Evolutionary conservation across 108 stramenopile genomes (phyloP).

Genomic region (Cylindrotheca closterium): DNA sequence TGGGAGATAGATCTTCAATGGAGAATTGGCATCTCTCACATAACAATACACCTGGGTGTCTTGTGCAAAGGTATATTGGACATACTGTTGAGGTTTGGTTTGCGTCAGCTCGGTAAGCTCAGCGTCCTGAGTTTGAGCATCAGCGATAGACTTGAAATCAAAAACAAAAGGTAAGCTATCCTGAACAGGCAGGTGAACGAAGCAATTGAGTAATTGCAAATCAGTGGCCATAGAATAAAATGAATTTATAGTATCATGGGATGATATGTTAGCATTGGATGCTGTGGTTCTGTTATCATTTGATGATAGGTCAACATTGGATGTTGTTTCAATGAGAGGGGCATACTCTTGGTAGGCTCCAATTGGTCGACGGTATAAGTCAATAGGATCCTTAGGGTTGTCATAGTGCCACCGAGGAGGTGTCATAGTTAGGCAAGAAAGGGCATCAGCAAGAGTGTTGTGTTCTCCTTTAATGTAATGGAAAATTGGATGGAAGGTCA

Average conservation of each 20-base stretch:
- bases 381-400: not conserved
- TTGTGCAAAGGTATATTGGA: not conserved
- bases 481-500: slow-evolving; percentile 33
- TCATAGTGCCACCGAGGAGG: too few relatives aligned
- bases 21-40: not conserved
- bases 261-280: too few relatives aligned
- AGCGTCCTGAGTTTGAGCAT: slow-evolving; percentile 15
- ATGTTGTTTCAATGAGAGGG: too few relatives aligned
- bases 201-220: slow-evolving; percentile 8
- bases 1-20: slow-evolving; percentile 42
- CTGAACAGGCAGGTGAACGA: slow-evolving; percentile 18
- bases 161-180: slow-evolving; percentile 4
- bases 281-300: too few relatives aligned
- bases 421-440: slow-evolving; percentile 31
- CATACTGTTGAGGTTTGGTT: slow-evolving; percentile 1
- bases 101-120: slow-evolving; percentile 5
- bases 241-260: too few relatives aligned
- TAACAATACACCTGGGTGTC: slow-evolving; percentile 10
- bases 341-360: too few relatives aligned
- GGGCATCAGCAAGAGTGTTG: slow-evolving; percentile 45
- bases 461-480: slow-evolving; percentile 32
- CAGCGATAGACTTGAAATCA: slow-evolving; percentile 4
- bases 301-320: not conserved
- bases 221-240: slow-evolving; percentile 4
- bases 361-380: not conserved